Evolutionary conservation across 371 early-diverging fungal species (phyloP), one percentile per base, ranked within the genome.

Genomic region (Mucor racemosus): DNA sequence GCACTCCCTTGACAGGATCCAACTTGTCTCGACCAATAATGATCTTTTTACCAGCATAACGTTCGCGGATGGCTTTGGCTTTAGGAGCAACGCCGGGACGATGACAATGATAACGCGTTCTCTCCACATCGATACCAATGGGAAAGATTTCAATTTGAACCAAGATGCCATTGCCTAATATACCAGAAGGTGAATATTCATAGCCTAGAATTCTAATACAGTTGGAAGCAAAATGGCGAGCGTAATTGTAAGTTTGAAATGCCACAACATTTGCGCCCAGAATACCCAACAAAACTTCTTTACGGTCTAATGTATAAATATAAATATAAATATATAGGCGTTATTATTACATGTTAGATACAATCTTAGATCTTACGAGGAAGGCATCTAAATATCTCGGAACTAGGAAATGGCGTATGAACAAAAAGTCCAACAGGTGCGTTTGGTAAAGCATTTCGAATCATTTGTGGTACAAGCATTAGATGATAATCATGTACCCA

Each of bases 401-500:
- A 90, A 70, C 92, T 92, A 4, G 99, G 99, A 86, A 99, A 99
- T 9, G 99, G 98, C 17, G 99, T 98, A 79, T 99, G 99, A 58
- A 99, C 77, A 81, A 99, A 99, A 82, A 97, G 95, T 13, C 99
- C 99, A 66, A 99, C 93, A 74, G 93, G 94, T 61, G 98, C 91
- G 65, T 92, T 82, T 0, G 97, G 97, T 3, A 79, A 50, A 36
- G 41, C 62, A 17, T 75, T 68, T 9, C 80, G 68, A 57, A 99
- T 75, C 85, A 99, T 85, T 31, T 85, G 82, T 17, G 99, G 99
- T 38, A 99, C 87, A 48, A 99, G 86, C 95, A 99, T 95, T 61
- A 99, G 78, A 77, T 99, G 99, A 81, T 99, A 99, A 77, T 99
- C 99, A 64, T 99, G 99, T 9, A 99, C 93, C 99, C 99, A 99